These are phyloP conservation scores for Hypsizygus ulmarius DNA, from an alignment of 1,284 basidiomycete species.

Conservation along the genomic window DNA sequence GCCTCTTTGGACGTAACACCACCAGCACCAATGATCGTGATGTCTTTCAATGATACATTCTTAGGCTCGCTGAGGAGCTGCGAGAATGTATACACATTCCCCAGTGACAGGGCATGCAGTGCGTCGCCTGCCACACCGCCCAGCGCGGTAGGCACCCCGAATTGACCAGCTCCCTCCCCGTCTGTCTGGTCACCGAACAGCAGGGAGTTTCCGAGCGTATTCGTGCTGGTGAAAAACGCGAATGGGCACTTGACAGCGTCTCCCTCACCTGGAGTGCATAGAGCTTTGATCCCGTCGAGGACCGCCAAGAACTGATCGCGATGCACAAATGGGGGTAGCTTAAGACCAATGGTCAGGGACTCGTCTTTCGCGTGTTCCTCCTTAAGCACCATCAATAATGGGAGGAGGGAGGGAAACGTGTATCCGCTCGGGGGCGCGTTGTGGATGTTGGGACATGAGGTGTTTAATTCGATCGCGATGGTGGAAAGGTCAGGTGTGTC, in stretches of 20 bases:
- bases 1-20: slow-evolving; percentile 66
- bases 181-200: slow-evolving; percentile 54
- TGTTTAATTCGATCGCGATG: slow-evolving; percentile 74
- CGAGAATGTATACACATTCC: slow-evolving; percentile 66
- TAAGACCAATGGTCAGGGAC: slow-evolving; percentile 70
- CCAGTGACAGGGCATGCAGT: slow-evolving; percentile 72
- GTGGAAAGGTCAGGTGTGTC: slow-evolving; percentile 30
- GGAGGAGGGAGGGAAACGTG: slow-evolving; percentile 37
- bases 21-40: slow-evolving; percentile 72
- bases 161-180: slow-evolving; percentile 24
- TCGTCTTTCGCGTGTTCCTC: slow-evolving; percentile 46
- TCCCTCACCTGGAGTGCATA: slow-evolving; percentile 21
- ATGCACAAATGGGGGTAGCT: slow-evolving; percentile 77
- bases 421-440: slow-evolving; percentile 66
- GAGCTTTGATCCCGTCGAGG: slow-evolving; percentile 38
- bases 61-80: slow-evolving; percentile 42
- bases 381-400: slow-evolving; percentile 54
- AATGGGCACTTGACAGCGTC: slow-evolving; percentile 34
- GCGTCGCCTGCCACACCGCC: slow-evolving; percentile 76
- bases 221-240: slow-evolving; percentile 72
- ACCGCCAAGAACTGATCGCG: slow-evolving; percentile 58
- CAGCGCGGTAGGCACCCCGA: slow-evolving; percentile 58
- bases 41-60: slow-evolving; percentile 40
- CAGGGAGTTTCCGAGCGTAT: slow-evolving; percentile 71
- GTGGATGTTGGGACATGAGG: slow-evolving; percentile 76